Conservation (phyloP, 306 rosid species). For the Canavalia gladiata region DNA sequence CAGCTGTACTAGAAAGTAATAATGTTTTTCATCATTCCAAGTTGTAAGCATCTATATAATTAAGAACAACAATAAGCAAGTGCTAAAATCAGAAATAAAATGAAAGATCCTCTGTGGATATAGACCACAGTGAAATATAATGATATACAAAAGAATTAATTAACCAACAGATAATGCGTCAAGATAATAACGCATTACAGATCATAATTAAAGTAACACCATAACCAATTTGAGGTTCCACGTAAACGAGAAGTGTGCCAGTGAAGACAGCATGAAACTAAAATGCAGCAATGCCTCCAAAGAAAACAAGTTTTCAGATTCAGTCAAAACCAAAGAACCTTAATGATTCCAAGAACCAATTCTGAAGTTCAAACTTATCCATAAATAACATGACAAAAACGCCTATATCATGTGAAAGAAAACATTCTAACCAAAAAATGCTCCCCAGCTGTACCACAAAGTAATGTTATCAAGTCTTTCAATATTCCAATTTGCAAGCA, state of each 20-base stretch:
- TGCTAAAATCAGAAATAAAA: not conserved
- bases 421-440: constrained; percentile 9
- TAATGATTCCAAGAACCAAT: constrained; percentile 11
- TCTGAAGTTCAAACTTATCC: constrained; percentile 5
- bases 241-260: not conserved
- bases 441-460: not conserved
- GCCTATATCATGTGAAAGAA: not conserved
- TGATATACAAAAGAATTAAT: not conserved
- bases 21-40: constrained; percentile 1
- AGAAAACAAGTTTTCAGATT: constrained; percentile 5
- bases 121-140: constrained; percentile 1
- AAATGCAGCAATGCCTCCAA: not conserved
- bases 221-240: not conserved
- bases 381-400: not conserved
- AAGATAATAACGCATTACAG: constrained; percentile 2
- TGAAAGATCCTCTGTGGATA: constrained; percentile 15
- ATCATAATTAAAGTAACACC: constrained; percentile 2
- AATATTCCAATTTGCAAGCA: constrained; percentile 19
- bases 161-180: not conserved
- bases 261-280: not conserved
- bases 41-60: constrained; percentile 12
- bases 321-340: constrained; percentile 4
- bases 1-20: not conserved
- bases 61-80: not conserved
- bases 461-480: not conserved